These are phyloP conservation scores for Graphiopsis chlorocephala DNA, from an alignment of 2,329 filamentous ascomycete genomes.

Conservation along the genomic window DNA sequence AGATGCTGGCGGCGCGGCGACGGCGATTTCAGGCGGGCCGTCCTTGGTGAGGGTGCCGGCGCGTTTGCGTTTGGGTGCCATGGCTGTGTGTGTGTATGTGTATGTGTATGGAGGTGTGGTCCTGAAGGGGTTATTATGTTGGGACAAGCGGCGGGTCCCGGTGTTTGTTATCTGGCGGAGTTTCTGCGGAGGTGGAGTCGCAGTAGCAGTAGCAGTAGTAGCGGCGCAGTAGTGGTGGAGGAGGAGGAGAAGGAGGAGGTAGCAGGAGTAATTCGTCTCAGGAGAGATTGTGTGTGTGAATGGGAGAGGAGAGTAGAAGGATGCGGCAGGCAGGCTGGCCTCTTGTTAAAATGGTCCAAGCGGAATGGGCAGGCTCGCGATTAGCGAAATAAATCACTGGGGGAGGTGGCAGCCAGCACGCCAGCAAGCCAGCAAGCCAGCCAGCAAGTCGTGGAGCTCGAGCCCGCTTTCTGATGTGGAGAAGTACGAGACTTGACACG, in stretches of 20 bases:
- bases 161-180: conserved; percentile 1
- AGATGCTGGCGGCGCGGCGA: conserved; percentile 54
- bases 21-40: conserved; percentile 45
- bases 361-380: not conserved
- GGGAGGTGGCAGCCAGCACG: not conserved
- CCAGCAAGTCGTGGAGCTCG: not conserved
- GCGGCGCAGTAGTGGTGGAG: not conserved
- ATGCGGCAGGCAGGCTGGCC: not conserved
- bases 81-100: conserved; percentile 14
- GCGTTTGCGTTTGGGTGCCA: conserved; percentile 75
- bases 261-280: not conserved
- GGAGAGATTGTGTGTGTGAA: not conserved
- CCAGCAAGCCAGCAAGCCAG: not conserved
- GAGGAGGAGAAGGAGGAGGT: not conserved
- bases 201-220: not conserved
- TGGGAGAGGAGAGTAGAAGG: conserved; percentile 3
- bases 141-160: conserved; percentile 1
- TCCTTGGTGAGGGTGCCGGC: conserved; percentile 51
- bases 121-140: not conserved
- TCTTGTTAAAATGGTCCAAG: not conserved
- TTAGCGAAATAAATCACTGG: not conserved
- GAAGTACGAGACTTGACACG: not conserved
- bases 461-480: not conserved
- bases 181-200: conserved; percentile 8
- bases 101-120: conserved; percentile 3